These are phyloP conservation scores for Mariannaea sp. DNA, from an alignment of 2,329 filamentous ascomycete species.

Conservation along the genomic window DNA sequence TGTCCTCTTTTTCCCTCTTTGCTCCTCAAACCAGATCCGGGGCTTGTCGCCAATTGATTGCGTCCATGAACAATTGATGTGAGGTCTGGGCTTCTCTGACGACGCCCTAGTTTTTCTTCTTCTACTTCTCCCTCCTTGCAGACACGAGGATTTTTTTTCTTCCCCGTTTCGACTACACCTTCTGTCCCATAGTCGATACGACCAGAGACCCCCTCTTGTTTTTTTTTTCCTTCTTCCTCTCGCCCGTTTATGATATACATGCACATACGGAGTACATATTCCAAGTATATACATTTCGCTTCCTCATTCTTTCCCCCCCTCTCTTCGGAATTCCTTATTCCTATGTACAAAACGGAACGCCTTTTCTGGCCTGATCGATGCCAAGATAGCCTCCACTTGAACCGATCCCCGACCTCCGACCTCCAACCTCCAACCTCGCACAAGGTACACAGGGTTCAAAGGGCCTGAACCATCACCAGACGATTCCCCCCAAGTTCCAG, in stretches of 20 bases:
- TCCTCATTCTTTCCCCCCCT: conserved; percentile 1
- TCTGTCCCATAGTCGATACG: neutral
- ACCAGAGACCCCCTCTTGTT: neutral
- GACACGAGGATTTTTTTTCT: neutral
- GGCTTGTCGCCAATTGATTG: conserved; percentile 11
- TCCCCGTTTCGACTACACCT: neutral
- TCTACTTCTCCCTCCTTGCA: no score
- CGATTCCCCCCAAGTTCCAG: neutral
- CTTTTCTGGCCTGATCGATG: conserved; percentile 22
- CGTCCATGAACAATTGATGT: conserved; percentile 4
- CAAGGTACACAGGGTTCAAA: neutral
- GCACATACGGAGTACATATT: no score
- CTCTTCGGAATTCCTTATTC: neutral
- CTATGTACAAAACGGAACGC: no score
- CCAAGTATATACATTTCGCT: neutral
- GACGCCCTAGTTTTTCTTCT: neutral
- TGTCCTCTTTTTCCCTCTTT: neutral
- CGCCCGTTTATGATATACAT: no score
- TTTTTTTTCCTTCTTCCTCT: neutral
- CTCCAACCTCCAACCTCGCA: neutral
- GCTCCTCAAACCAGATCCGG: neutral
- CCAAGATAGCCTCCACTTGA: conserved; percentile 14
- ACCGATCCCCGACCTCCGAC: neutral
- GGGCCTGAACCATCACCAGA: neutral
- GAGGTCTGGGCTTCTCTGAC: neutral